These are phyloP conservation scores for Xylariaceae sp. DNA, from an alignment of 2,329 filamentous ascomycete species.

Conservation along the genomic window DNA sequence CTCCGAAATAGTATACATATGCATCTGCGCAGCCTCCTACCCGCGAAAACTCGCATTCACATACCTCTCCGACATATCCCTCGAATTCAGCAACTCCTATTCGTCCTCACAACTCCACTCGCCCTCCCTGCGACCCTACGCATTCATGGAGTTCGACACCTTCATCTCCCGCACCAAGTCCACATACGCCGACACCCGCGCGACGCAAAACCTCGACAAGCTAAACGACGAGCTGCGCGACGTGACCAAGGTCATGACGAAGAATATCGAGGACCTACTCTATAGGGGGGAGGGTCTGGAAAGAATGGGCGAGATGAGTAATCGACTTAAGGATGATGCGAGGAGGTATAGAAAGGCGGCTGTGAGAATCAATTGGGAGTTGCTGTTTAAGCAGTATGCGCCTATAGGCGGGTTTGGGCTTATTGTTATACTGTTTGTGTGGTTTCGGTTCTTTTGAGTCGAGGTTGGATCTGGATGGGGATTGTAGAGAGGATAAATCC, in stretches of 20 bases:
- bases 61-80: slow-evolving; percentile 87
- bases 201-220: slow-evolving; percentile 87
- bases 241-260: slow-evolving; percentile 99
- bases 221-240: slow-evolving; percentile 96
- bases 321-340: slow-evolving; percentile 82
- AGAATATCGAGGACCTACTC: slow-evolving; percentile 97
- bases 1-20: slow-evolving; percentile 81
- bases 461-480: background rate
- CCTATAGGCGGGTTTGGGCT: slow-evolving; percentile 79
- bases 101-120: slow-evolving; percentile 67
- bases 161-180: slow-evolving; percentile 92
- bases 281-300: slow-evolving; percentile 93
- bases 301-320: slow-evolving; percentile 94
- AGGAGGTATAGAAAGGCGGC: slow-evolving; percentile 92
- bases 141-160: slow-evolving; percentile 96
- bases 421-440: slow-evolving; percentile 81
- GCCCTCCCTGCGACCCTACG: slow-evolving; percentile 79
- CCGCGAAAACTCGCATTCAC: slow-evolving; percentile 98
- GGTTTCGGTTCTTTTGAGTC: slow-evolving; percentile 83
- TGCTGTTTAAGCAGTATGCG: slow-evolving; percentile 94
- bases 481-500: background rate
- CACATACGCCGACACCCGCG: slow-evolving; percentile 88
- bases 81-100: slow-evolving; percentile 89
- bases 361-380: slow-evolving; percentile 95
- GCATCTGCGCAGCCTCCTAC: slow-evolving; percentile 84